Evolutionary conservation across 2,329 filamentous ascomycete species (phyloP).

Genomic region (Herpotrichia juniperi): DNA sequence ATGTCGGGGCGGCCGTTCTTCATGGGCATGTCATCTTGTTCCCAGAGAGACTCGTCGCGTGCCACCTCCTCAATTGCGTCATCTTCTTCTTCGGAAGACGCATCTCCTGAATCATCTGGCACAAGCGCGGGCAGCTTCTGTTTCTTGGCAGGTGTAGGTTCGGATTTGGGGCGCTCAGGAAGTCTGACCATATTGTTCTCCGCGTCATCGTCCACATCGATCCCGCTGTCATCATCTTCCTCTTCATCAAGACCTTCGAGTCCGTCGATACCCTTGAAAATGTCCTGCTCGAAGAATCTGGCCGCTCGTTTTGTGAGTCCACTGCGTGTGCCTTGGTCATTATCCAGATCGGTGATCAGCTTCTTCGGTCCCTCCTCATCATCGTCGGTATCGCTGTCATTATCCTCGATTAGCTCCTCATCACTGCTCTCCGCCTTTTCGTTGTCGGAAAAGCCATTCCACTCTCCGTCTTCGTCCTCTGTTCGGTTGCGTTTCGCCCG

Average conservation of each 20-base stretch:
- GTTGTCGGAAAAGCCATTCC: constrained; percentile 81
- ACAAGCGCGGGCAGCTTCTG: constrained; percentile 14
- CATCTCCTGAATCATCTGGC: constrained; percentile 35
- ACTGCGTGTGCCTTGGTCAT: constrained; percentile 55
- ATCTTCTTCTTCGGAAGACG: constrained; percentile 37
- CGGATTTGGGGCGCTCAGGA: constrained; percentile 10
- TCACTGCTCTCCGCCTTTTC: constrained; percentile 64
- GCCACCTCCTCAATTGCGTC: constrained; percentile 69
- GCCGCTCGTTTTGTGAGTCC: constrained; percentile 84
- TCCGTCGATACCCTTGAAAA: constrained; percentile 83
- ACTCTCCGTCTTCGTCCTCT: constrained; percentile 76
- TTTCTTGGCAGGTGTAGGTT: constrained; percentile 22
- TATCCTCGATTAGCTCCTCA: constrained; percentile 62
- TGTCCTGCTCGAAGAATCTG: constrained; percentile 91
- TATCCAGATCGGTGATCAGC: constrained; percentile 68
- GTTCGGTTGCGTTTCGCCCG: constrained; percentile 87
- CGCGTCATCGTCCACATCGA: constrained; percentile 44
- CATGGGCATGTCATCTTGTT: constrained; percentile 66
- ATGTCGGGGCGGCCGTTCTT: constrained; percentile 77
- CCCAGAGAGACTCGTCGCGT: constrained; percentile 65
- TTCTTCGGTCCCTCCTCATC: constrained; percentile 57
- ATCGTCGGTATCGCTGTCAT: constrained; percentile 68
- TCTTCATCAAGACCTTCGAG: constrained; percentile 63
- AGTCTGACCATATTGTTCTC: constrained; percentile 21
- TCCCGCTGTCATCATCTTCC: constrained; percentile 48